Evolutionary conservation across 768 basidiomycete species (phyloP).

Genomic region (Phlebiopsis flavidoalba): DNA sequence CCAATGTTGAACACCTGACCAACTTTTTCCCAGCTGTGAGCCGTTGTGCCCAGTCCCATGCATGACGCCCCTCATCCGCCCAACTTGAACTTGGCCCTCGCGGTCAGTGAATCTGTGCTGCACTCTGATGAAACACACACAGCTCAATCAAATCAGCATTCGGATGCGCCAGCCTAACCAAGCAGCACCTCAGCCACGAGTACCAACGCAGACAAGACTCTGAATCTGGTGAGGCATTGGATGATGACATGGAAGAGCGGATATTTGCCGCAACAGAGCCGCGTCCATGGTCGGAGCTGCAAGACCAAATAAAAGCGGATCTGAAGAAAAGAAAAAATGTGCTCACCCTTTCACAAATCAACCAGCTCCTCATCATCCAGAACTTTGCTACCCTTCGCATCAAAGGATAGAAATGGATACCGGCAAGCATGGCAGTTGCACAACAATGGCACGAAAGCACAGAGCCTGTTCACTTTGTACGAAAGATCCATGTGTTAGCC

Average conservation of each 20-base stretch:
- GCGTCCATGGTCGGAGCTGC: not conserved
- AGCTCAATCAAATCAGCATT: no score
- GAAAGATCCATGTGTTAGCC: no score
- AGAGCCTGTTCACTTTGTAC: no score
- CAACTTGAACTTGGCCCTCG: no score
- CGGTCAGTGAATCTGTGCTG: no score
- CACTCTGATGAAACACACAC: no score
- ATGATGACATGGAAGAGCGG: not conserved
- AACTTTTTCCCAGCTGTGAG: no score
- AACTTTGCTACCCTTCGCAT: not conserved
- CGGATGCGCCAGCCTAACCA: no score
- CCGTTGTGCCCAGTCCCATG: no score
- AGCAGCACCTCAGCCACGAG: no score
- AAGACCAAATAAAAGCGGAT: not conserved
- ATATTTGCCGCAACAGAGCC: not conserved
- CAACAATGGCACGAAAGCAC: not conserved
- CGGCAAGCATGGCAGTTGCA: not conserved
- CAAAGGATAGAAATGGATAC: not conserved
- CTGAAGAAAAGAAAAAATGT: not conserved
- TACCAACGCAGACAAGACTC: not conserved
- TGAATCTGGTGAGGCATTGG: not conserved
- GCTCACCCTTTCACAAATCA: not conserved
- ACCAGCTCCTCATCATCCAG: not conserved
- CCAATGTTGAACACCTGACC: no score
- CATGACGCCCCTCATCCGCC: no score